A percentile compares a stretch with the other conserved stretches of the same genome.
Evolutionary conservation across 1,284 basidiomycete species (phyloP).

Genomic region (Cryptococcus sp.): DNA sequence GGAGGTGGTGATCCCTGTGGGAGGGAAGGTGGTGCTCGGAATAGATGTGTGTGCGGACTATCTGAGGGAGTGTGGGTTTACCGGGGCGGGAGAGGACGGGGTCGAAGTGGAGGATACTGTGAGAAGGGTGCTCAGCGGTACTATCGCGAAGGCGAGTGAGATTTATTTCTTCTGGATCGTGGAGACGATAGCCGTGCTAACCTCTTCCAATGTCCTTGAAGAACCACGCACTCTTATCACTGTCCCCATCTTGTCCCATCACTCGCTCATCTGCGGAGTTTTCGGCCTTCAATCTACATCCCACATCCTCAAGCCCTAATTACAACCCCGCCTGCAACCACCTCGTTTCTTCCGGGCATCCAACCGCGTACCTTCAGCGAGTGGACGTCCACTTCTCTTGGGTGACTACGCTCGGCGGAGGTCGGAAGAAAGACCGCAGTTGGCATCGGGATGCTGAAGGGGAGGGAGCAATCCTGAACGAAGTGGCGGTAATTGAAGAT

Average conservation of each 20-base stretch:
- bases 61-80: not conserved
- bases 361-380: constrained; percentile 7
- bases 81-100: not conserved
- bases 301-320: not conserved
- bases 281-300: not conserved
- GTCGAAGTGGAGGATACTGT: too few species aligned
- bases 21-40: constrained; percentile 39
- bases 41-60: constrained; percentile 40
- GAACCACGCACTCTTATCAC: not conserved
- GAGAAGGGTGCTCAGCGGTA: too few species aligned
- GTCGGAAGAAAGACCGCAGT: not conserved
- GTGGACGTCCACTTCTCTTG: constrained; percentile 2
- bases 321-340: not conserved
- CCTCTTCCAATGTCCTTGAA: not conserved
- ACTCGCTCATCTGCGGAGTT: not conserved
- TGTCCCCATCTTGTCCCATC: not conserved
- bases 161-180: too few species aligned
- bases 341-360: constrained; percentile 6
- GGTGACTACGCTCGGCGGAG: not conserved
- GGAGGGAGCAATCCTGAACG: not conserved
- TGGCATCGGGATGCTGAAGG: too few species aligned
- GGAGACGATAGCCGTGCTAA: too few species aligned
- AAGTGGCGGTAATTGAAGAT: not conserved
- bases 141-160: not conserved
- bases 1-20: constrained; percentile 14